phyloP scores from a whole-genome alignment of 768 basidiomycete species.

The Holtermannia corniformis region DNA sequence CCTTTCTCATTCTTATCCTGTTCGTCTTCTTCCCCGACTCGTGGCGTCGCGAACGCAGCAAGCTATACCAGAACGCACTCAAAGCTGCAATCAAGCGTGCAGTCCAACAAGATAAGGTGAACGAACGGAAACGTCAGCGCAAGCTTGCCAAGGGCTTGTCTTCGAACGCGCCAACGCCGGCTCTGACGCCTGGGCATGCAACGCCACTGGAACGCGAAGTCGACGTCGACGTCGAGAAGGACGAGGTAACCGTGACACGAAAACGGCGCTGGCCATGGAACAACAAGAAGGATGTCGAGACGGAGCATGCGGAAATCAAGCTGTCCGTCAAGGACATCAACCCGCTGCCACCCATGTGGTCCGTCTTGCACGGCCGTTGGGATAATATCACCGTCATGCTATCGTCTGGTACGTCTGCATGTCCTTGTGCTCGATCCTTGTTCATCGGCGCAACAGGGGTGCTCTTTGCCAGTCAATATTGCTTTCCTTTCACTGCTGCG shows the following conservation, averaged over 20 bases:
- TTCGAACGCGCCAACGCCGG: conserved; percentile 24
- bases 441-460: conserved; percentile 46
- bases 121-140: conserved; percentile 22
- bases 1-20: conserved; percentile 49
- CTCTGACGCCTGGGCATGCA: conserved; percentile 6
- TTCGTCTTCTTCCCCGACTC: conserved; percentile 72
- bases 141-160: conserved; percentile 20
- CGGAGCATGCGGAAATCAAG: conserved; percentile 42
- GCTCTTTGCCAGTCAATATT: conserved; percentile 61
- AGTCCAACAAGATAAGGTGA: conserved; percentile 17
- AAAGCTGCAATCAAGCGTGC: conserved; percentile 42
- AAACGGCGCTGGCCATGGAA: conserved; percentile 10
- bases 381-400: conserved; percentile 62
- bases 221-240: conserved; percentile 15
- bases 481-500: conserved; percentile 63
- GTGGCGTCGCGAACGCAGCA: conserved; percentile 54
- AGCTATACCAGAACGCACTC: conserved; percentile 63
- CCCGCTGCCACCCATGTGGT: conserved; percentile 55
- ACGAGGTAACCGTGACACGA: conserved; percentile 14
- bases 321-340: conserved; percentile 64
- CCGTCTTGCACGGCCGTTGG: conserved; percentile 49
- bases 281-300: conserved; percentile 5
- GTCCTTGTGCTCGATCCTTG: no score
- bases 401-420: conserved; percentile 7
- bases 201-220: conserved; percentile 2